Evolutionary conservation across 2,329 filamentous ascomycete genomes (phyloP), one percentile per base, ranked within the genome.

Genomic region (Didymella glomerata): DNA sequence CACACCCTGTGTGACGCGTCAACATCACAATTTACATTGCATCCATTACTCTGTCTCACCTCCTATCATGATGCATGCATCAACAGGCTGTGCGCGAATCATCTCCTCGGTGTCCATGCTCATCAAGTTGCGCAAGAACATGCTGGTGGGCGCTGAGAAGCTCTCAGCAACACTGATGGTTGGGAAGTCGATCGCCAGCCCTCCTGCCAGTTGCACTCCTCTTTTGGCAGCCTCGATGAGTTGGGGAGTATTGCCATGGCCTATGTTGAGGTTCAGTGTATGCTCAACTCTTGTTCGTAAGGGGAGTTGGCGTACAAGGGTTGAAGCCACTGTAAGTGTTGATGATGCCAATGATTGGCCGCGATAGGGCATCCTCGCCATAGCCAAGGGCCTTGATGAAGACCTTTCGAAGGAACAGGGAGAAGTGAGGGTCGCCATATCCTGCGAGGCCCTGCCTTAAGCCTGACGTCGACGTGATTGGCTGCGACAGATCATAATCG

Each of bases 41-140:
- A 2, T 18, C 1, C 9, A n/a, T 25, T 3, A 1, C 9, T 25
- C 13, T 5, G 9, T 27, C 36, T 56, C 56, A 86, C 87, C 88
- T 47, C 89, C 89, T 65, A 91, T 88, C 63, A 89, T 80, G 14
- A 90, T 82, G 10, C 86, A 85, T 0, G 87, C 86, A 75, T 92
- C 89, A 16, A 89, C 81, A 0, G 89, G 89, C 74, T 92, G 89
- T 0, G 88, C 89, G 42, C 80, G 80, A 52, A 91, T 87, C 89
- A 92, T 92, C 78, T 92, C 89, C 73, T 92, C 90, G 0, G 90
- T 92, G 69, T 92, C 90, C 87, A 92, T 90, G 64, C 86, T 88
- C 89, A 92, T 92, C 56, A 92, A 69, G 64, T 92, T 92, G 30
- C 90, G 77, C 47, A 92, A 70, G 54, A 87, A 91, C 90, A 92